Conservation (phyloP, 176 grass and related monocot genomes). For the Pharus latifolius region DNA sequence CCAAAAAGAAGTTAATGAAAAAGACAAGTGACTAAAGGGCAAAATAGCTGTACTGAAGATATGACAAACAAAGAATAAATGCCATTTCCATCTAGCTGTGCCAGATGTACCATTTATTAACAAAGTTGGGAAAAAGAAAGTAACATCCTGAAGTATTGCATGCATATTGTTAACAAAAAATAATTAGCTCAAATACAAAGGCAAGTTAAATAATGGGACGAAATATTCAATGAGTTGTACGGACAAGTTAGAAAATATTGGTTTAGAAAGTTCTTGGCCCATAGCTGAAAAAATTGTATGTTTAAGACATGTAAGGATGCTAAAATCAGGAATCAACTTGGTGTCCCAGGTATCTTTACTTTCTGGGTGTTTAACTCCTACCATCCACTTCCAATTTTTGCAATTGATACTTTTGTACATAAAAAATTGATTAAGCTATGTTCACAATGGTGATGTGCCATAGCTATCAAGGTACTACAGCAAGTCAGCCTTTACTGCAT, state of each 20-base stretch:
- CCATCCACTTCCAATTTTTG: not conserved
- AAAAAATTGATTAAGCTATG: too few relatives aligned
- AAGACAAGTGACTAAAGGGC: not conserved
- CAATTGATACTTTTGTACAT: not conserved
- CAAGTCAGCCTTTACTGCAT: too few relatives aligned
- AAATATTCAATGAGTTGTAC: not conserved
- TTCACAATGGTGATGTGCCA: too few relatives aligned
- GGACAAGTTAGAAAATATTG: not conserved
- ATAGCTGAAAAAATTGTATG: not conserved
- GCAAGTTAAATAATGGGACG: not conserved
- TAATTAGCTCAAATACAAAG: too few relatives aligned
- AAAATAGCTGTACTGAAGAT: not conserved
- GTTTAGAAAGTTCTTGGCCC: not conserved
- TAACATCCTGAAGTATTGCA: too few relatives aligned
- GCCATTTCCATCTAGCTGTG: not conserved
- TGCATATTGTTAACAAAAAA: too few relatives aligned
- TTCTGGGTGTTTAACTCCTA: not conserved
- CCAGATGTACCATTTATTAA: slow-evolving; percentile 1
- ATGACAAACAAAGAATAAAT: not conserved
- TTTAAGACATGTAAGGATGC: not conserved
- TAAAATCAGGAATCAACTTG: not conserved
- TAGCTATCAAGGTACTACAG: too few relatives aligned
- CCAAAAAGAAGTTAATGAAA: slow-evolving; percentile 6
- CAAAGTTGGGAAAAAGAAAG: not conserved
- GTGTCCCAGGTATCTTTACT: not conserved